Evolutionary conservation across 2,329 filamentous ascomycete genomes (phyloP), one percentile per base, ranked within the genome.

Genomic region (Fusarium sp.): DNA sequence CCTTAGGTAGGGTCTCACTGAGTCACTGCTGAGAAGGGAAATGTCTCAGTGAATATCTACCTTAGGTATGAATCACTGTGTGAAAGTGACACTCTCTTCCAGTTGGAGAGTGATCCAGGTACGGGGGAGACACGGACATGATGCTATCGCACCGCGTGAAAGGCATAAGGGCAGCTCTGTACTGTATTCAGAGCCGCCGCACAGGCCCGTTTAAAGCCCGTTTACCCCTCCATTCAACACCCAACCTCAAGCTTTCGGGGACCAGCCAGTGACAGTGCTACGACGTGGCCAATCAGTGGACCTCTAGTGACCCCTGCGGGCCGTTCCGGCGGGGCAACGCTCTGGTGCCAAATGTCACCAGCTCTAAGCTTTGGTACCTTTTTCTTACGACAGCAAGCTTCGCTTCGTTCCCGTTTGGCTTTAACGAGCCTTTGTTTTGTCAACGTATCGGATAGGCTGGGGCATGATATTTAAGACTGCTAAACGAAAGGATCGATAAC

Each of bases 251-350:
- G 63, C 63, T 66, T 62, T 42, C 47, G 50, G 63, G 55, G 64
- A 68, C 47, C 48, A 39, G 47, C 55, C 65, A 68, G 63, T 68
- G 42, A 64, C 28, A 30, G 24, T 38, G 31, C 47, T 55, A 68
- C 64, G 65, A 42, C 30, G 39, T 59, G 56, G 51, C 71, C 71
- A 73, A 68, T 61, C 70, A 71, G 16, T 53, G 61, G 60, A n/a
- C 44, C 38, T 55, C 10, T 47, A 24, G 6, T 18, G 47, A 70
- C 47, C 67, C 67, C 61, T 71, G 73, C 75, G 75, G 74, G 65
- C 75, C 75, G 75, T 74, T 71, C 75, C 75, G 73, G 71, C 68
- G 71, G 74, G 64, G 63, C 70, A 68, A 54, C 30, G 55, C 57
- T 50, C 48, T 58, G 55, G 41, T 50, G 56, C 42, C 61, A 68